Evolutionary conservation across 2,329 filamentous ascomycete genomes (phyloP).

Genomic region (Chrysoporthe puriensis): DNA sequence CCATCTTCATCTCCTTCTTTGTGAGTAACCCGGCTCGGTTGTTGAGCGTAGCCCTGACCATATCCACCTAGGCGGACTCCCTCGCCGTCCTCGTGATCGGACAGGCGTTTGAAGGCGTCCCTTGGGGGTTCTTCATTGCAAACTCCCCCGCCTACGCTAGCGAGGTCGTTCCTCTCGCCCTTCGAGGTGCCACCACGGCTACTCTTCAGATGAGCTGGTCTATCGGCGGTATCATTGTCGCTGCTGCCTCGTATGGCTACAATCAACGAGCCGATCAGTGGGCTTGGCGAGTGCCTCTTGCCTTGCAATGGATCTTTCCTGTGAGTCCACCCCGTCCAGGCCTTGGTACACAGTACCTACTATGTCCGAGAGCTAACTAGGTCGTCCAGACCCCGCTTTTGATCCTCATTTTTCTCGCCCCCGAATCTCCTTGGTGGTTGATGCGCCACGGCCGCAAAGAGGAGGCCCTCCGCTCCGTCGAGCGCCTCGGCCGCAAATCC

Average conservation of each 20-base stretch:
- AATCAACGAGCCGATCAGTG: constrained; percentile 38
- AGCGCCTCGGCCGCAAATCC: constrained; percentile 51
- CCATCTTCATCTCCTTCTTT: constrained; percentile 59
- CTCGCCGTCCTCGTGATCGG: constrained; percentile 51
- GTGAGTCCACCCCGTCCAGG: not conserved
- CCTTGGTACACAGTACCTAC: not conserved
- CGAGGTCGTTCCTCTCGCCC: constrained; percentile 62
- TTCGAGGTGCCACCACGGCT: constrained; percentile 61
- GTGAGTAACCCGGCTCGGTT: not conserved
- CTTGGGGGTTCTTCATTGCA: constrained; percentile 69
- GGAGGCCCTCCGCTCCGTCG: constrained; percentile 48
- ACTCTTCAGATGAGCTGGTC: constrained; percentile 71
- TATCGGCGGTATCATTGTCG: constrained; percentile 64
- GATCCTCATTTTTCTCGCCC: constrained; percentile 54
- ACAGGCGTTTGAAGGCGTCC: constrained; percentile 64
- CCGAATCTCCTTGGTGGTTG: constrained; percentile 60
- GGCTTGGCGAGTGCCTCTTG: constrained; percentile 56
- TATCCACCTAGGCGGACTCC: constrained; percentile 38
- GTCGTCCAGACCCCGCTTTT: constrained; percentile 47
- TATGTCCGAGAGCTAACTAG: not conserved
- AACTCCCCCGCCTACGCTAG: constrained; percentile 65
- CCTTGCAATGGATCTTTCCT: constrained; percentile 63
- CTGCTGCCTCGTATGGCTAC: constrained; percentile 59
- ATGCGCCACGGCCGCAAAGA: constrained; percentile 54
- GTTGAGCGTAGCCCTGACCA: not conserved